These are phyloP conservation scores for Debaryomyces sp. DNA, from an alignment of 1,139 yeast genomes.

Conservation along the genomic window DNA sequence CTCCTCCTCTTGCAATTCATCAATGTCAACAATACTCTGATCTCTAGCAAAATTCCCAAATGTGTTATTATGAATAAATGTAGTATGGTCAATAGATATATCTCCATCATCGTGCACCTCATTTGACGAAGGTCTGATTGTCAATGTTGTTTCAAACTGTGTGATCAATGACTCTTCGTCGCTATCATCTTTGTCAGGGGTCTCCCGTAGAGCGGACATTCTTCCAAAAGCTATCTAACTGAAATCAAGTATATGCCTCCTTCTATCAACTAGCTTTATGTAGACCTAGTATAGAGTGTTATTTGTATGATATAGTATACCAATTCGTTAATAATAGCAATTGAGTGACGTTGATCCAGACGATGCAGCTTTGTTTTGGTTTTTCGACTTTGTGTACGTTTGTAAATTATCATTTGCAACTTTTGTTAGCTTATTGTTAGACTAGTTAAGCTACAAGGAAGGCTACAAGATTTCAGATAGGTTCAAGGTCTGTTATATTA, in stretches of 20 bases:
- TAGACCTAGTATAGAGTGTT: neutral
- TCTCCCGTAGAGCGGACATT: constrained; percentile 20
- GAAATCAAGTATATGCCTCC: neutral
- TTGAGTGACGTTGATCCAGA: constrained; percentile 6
- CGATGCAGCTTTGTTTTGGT: constrained; percentile 9
- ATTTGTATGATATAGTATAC: neutral
- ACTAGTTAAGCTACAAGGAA: neutral
- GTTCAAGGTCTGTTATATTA: neutral
- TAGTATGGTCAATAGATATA: constrained; percentile 47
- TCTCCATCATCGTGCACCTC: constrained; percentile 42
- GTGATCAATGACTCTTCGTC: constrained; percentile 48
- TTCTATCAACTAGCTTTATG: neutral
- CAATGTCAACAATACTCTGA: constrained; percentile 36
- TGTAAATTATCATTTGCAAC: constrained; percentile 2
- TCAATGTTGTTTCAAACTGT: constrained; percentile 51
- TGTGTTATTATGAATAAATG: constrained; percentile 35
- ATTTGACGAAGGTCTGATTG: constrained; percentile 44
- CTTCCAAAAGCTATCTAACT: neutral
- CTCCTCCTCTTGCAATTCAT: constrained; percentile 36
- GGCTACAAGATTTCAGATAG: neutral
- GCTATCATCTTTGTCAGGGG: constrained; percentile 33
- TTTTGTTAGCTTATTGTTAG: neutral
- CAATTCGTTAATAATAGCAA: constrained; percentile 2
- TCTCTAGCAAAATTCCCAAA: constrained; percentile 31
- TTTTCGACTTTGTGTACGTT: constrained; percentile 7